Base-by-base conservation (phyloP, 306 rosid genomes). In the Cucumis melo region DNA sequence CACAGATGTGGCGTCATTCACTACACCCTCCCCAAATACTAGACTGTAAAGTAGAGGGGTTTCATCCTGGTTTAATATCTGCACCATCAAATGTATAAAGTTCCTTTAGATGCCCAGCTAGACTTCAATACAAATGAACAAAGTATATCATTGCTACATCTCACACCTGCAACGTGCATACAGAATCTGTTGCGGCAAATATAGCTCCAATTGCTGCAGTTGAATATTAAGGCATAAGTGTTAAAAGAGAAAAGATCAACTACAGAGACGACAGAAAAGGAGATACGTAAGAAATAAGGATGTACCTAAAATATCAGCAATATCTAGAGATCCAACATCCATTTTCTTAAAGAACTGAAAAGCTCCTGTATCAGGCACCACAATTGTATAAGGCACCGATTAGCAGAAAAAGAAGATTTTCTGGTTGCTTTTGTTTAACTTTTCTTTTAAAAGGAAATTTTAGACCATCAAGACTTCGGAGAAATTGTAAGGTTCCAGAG, bases 131-230 rank as follows among this genome's bases (percentile, higher is more conserved):
- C 8, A 75, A 17, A 61, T 41, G 42, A 60, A 76, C 16, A 27
- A 77, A 60, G 20, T 15, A 48, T n/a, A 70, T 62, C 44, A 32
- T 14, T 41, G 63, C 53, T 32, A 68, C 51, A 82, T 81, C 76
- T 27, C 87, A 56, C 81, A 95, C 99, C 98, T 95, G 99, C 86
- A 95, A 85, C 0, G 99, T 95, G 91, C 99, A 95, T 51, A 95
- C 99, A 77, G 99, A 95, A 89, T 95, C 99, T 20, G 99, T 95
- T 0, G 98, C 99, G 34, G 98, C 93, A 88, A 95, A 95, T 81
- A 95, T 95, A 67, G 98, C 90, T 53, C 99, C 99, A 80, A 95
- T 92, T 65, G 99, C 99, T 95, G 90, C 60, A 59, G 74, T 53
- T 32, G 75, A 78, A 62, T 85, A 79, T 42, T 66, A 56, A 63